phyloP scores from a whole-genome alignment of 345 rosid genomes.

The Eucalyptus guilfoylei region DNA sequence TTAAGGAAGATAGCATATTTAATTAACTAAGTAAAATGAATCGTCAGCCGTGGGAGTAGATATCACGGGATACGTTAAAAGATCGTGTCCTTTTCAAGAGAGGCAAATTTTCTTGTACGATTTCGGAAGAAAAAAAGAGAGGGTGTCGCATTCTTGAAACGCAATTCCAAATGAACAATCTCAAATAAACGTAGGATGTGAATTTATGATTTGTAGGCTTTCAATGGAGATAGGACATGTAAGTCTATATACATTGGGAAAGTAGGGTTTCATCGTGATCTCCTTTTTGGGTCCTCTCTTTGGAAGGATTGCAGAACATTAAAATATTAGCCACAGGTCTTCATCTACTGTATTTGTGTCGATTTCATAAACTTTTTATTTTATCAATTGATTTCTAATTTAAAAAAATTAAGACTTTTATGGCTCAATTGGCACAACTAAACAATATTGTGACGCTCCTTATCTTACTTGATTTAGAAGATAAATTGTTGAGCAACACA shows the following conservation, averaged over 20 bases:
- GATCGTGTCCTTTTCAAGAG: not conserved
- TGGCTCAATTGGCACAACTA: no score
- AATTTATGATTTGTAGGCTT: not conserved
- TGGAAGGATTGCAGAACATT: not conserved
- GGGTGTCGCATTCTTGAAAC: not conserved
- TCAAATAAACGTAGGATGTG: not conserved
- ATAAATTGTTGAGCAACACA: not conserved
- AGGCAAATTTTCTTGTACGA: not conserved
- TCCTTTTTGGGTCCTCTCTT: not conserved
- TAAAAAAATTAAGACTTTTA: no score
- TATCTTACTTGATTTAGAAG: not conserved
- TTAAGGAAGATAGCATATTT: not conserved
- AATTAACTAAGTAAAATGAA: not conserved
- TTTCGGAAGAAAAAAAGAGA: not conserved
- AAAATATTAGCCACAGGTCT: not conserved
- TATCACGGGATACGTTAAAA: not conserved
- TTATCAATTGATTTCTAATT: no score
- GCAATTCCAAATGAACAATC: not conserved
- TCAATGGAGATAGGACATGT: not conserved
- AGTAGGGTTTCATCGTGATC: not conserved
- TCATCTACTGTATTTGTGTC: not conserved
- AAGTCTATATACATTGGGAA: not conserved
- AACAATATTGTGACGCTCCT: not conserved
- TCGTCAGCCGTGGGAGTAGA: not conserved
- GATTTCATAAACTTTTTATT: no score